Evolutionary conservation across 169 alveolate genomes (phyloP).

Genomic region (Eimeria sp.): DNA sequence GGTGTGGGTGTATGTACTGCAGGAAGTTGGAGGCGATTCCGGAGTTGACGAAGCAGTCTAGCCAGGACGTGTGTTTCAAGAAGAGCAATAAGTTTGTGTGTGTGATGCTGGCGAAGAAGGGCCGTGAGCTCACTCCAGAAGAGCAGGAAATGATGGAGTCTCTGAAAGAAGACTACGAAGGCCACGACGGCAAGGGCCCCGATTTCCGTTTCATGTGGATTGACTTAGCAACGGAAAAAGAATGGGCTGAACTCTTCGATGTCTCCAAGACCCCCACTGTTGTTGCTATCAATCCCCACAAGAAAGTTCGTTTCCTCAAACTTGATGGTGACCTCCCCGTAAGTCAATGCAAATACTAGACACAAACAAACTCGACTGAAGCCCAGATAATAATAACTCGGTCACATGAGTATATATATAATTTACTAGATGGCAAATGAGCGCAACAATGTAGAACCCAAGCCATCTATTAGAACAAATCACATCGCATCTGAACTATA

Average conservation of each 20-base stretch:
- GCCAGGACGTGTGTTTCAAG: slow-evolving; percentile 93
- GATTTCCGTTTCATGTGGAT: slow-evolving; percentile 94
- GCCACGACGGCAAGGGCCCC: slow-evolving; percentile 90
- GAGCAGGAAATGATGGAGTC: slow-evolving; percentile 91
- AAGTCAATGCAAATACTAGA: not conserved
- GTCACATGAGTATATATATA: too few species aligned
- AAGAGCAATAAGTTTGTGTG: slow-evolving; percentile 89
- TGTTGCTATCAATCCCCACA: slow-evolving; percentile 71
- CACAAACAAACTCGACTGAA: too few species aligned
- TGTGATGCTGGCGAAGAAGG: slow-evolving; percentile 90
- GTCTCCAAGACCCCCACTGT: slow-evolving; percentile 89
- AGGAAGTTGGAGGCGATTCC: slow-evolving; percentile 91
- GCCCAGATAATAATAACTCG: too few species aligned
- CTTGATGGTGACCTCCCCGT: slow-evolving; percentile 45
- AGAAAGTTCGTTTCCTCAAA: slow-evolving; percentile 51
- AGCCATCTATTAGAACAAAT: too few species aligned
- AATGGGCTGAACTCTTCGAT: slow-evolving; percentile 87
- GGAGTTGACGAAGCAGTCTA: slow-evolving; percentile 90
- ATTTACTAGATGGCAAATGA: too few species aligned
- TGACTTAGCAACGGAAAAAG: slow-evolving; percentile 89
- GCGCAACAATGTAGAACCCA: too few species aligned
- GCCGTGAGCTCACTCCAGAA: slow-evolving; percentile 85
- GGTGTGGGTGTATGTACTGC: not conserved
- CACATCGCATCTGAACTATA: too few species aligned
- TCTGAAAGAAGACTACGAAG: slow-evolving; percentile 90